Conservation (phyloP, 768 basidiomycete genomes). For the Boletus pseudo-olivaceus region DNA sequence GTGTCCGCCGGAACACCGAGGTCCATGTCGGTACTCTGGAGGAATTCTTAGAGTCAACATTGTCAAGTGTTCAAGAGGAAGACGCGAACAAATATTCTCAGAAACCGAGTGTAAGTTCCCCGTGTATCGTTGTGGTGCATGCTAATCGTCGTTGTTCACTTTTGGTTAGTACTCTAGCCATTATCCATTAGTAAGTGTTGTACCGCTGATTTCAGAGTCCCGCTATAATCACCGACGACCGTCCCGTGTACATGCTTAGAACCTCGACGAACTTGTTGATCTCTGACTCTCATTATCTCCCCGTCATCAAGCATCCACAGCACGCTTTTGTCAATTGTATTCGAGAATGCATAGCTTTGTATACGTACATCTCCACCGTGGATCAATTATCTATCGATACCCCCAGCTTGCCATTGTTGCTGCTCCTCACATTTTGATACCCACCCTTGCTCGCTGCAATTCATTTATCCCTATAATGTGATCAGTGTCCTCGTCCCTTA, state of each 20-base stretch:
- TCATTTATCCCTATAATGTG: neutral
- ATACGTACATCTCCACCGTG: neutral
- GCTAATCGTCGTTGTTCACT: neutral
- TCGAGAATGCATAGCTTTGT: neutral
- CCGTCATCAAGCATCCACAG: neutral
- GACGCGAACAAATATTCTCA: constrained; percentile 12
- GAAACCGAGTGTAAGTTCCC: constrained; percentile 15
- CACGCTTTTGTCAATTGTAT: neutral
- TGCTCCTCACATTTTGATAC: neutral
- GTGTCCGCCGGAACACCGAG: constrained; percentile 12
- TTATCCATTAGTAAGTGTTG: constrained; percentile 17
- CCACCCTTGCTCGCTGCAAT: neutral
- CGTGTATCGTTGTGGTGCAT: neutral
- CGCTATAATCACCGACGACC: neutral
- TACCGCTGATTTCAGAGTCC: neutral
- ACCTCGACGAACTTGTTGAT: constrained; percentile 23
- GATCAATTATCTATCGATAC: neutral
- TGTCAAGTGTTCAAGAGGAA: neutral
- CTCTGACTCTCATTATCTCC: constrained; percentile 4
- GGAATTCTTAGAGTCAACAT: neutral
- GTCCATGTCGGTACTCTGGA: constrained; percentile 7
- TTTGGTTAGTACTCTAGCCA: constrained; percentile 23
- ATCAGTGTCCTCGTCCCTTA: neutral
- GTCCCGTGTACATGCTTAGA: constrained; percentile 4
- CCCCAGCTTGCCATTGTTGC: neutral